Conservation (phyloP, 208 protist genomes). For the Acanthamoeba royreba region DNA sequence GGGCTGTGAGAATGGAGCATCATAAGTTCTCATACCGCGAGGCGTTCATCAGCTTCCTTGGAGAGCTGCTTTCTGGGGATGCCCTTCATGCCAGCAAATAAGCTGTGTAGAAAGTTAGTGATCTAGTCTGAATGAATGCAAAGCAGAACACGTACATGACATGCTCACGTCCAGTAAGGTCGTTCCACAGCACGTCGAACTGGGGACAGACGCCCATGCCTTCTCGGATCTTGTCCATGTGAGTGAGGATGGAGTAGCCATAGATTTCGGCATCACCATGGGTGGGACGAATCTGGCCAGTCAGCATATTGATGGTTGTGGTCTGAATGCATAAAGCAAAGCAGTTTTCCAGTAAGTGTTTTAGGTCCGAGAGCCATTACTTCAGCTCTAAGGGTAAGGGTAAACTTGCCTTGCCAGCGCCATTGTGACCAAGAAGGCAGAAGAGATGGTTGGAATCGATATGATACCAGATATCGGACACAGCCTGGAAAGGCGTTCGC, state of each 20-base stretch:
- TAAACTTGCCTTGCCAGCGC: constrained; percentile 6
- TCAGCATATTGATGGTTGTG: constrained; percentile 73
- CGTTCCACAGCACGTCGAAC: constrained; percentile 89
- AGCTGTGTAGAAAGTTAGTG: background rate
- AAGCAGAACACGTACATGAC: constrained; percentile 81
- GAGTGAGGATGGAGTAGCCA: constrained; percentile 64
- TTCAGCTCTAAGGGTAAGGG: background rate
- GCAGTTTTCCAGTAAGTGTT: background rate
- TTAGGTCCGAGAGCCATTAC: background rate
- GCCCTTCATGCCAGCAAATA: constrained; percentile 32
- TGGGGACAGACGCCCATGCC: constrained; percentile 94
- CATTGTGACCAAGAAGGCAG: constrained; percentile 48
- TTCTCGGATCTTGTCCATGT: constrained; percentile 80
- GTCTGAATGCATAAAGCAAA: constrained; percentile 10
- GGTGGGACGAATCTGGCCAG: constrained; percentile 81
- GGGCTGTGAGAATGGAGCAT: background rate
- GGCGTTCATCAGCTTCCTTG: background rate
- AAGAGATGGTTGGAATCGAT: constrained; percentile 51
- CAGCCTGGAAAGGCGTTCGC: background rate
- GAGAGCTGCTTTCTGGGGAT: constrained; percentile 21
- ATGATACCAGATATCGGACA: constrained; percentile 45
- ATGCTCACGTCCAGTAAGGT: constrained; percentile 92
- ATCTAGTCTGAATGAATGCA: constrained; percentile 77
- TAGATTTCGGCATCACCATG: constrained; percentile 72
- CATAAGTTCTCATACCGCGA: background rate